Evolutionary conservation across 108 stramenopile genomes (phyloP), one percentile per base, ranked within the genome.

Genomic region (Asterionellopsis glacialis): DNA sequence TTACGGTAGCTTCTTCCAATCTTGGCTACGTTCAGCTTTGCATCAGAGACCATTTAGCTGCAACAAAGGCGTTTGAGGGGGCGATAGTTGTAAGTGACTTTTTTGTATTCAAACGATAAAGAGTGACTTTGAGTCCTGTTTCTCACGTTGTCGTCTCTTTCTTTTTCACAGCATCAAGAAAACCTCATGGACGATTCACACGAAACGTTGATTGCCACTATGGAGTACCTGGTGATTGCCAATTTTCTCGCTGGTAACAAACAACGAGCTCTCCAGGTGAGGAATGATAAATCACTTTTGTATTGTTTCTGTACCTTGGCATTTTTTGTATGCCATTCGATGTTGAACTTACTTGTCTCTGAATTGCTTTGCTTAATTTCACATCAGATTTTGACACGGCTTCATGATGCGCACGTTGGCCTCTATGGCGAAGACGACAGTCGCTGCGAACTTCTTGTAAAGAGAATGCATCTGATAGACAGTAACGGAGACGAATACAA

Each of bases 211-310:
- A 51, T 77, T 33, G 65, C 75, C 5, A 74, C 76, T 11, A 82
- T 82, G 76, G 81, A 82, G 19, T 70, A 77, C 42, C 56, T 82
- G 24, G 81, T 70, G 11, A 53, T 69, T 38, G 68, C 73, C 0
- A 73, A 82, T 59, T 63, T 74, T 18, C 41, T 75, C 13, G 51
- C 47, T 39, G 81, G 75, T 26, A 50, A 66, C 12, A 64, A 67
- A 26, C 59, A 70, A 14, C 73, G 68, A 45, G 72, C 75, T 12
- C 27, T 72, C 47, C 16, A 21, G 47, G 47, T 48, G 21, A 48
- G 47, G 33, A 33, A 33, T 33, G 33, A 33, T 7, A 7, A 33
- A 33, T 33, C 33, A 33, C 33, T 33, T 33, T 7, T 5, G 7
- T 33, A 2, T 33, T 33, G 33, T 33, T 33, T 33, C 33, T 33